Evolutionary conservation across 1,284 basidiomycete genomes (phyloP).

Genomic region (Pterulicium gracile): DNA sequence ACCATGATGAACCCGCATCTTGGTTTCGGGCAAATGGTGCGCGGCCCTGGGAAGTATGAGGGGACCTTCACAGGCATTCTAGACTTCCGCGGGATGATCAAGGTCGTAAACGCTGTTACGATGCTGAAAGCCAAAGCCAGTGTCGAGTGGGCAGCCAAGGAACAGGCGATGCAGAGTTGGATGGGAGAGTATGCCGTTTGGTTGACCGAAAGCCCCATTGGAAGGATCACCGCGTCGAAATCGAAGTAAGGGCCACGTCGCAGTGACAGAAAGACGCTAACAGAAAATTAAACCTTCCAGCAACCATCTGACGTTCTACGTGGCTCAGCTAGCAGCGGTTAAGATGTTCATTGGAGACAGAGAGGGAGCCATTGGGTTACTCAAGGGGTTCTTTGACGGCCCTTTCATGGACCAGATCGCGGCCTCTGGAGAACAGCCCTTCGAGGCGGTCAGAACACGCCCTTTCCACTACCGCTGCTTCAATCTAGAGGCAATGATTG

Average conservation of each 20-base stretch:
- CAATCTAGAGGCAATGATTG: conserved; percentile 49
- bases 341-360: conserved; percentile 26
- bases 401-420: conserved; percentile 43
- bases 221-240: conserved; percentile 28
- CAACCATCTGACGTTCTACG: conserved; percentile 43
- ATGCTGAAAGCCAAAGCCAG: conserved; percentile 29
- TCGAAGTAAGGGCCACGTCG: conserved; percentile 21
- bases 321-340: conserved; percentile 26
- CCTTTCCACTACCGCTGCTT: conserved; percentile 50
- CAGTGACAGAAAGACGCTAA: conserved; percentile 9
- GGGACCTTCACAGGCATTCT: conserved; percentile 49
- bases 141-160: conserved; percentile 35
- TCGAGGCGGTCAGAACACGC: conserved; percentile 48
- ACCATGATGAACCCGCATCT: conserved; percentile 55
- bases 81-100: conserved; percentile 43
- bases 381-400: conserved; percentile 34
- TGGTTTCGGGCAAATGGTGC: conserved; percentile 49
- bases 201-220: conserved; percentile 35
- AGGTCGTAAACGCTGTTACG: conserved; percentile 37
- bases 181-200: conserved; percentile 34
- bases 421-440: conserved; percentile 46
- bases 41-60: conserved; percentile 36
- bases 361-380: conserved; percentile 24
- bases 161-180: conserved; percentile 35
- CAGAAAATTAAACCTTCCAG: conserved; percentile 20